Evolutionary conservation across 129 eudicot species (phyloP), one percentile per base, ranked within the genome.

Genomic region (Ambrosia trifida): DNA sequence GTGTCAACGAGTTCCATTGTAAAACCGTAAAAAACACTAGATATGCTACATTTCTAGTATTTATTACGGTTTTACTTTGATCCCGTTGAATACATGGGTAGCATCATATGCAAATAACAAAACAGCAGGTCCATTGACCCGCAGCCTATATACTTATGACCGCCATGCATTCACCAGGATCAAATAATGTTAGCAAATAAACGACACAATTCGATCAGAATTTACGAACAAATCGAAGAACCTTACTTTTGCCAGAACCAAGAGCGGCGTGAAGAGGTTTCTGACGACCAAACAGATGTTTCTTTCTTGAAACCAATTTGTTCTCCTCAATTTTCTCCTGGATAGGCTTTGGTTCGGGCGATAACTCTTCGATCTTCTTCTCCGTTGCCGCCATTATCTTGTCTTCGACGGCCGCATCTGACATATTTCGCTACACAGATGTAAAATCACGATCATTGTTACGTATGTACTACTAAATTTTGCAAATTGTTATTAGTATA

Each of bases 231-330:
- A 57, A 30, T 38, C 3, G 80, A 20, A 36, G 30, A 17, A 3
- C 62, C 72, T 30, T 82, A 88, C 97, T 71, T 80, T 82, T 88
- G 53, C 93, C 97, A 19, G 95, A 89, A 19, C 97, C 95, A 4
- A 91, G 85, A 58, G 88, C 88, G 7, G 72, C 58, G 65, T 91
- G 97, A 31, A 91, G 82, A 30, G 97, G 89, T 68, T 88, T 85
- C 80, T 86, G 85, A 49, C 97, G 91, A 64, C 95, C 97, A 69
- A 91, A 91, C 45, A 91, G 82, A 68, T 79, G 92, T 17, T 52
- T 59, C 57, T 58, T 81, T 2, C 40, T 35, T 1, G 83, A 68
- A 74, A 19, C 67, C 4, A 76, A 60, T 40, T 66, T 62, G 7
- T 13, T 59, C 16, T 49, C 60, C 11, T 32, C 19, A 12, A 32